Percentiles rank a stretch among this genome's conserved stretches.
These are phyloP conservation scores for Scheffersomyces titani DNA, from an alignment of 1,139 yeast species.

Conservation along the genomic window DNA sequence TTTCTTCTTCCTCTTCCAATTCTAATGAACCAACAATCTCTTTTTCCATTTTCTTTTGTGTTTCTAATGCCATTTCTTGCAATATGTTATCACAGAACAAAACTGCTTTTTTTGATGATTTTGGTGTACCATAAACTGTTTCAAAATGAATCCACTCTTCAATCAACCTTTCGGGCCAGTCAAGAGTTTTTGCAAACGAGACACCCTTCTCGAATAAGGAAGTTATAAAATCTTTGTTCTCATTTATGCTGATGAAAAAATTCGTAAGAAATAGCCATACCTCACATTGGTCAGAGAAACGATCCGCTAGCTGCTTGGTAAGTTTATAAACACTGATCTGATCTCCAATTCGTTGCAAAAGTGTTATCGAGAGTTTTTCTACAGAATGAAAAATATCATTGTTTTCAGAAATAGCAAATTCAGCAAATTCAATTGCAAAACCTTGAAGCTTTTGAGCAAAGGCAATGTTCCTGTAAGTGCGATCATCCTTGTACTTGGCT, in stretches of 20 bases:
- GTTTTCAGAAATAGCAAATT: constrained; percentile 25
- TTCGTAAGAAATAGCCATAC: constrained; percentile 51
- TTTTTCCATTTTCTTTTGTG: constrained; percentile 3
- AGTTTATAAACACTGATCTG: constrained; percentile 26
- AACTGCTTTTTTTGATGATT: constrained; percentile 21
- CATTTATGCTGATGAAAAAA: constrained; percentile 27
- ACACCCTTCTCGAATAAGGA: constrained; percentile 36
- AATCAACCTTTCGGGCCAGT: constrained; percentile 52
- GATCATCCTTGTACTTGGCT: background rate
- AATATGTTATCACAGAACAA: constrained; percentile 20
- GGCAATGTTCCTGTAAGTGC: background rate
- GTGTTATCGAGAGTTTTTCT: constrained; percentile 38
- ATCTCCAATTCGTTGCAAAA: constrained; percentile 27
- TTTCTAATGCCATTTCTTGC: constrained; percentile 5
- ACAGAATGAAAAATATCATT: constrained; percentile 42
- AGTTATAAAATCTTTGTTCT: constrained; percentile 21
- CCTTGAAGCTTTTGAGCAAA: background rate
- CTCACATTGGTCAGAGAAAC: constrained; percentile 36
- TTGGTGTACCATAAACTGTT: constrained; percentile 32
- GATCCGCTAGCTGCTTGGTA: constrained; percentile 26
- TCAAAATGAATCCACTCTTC: constrained; percentile 49
- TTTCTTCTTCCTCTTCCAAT: constrained; percentile 4
- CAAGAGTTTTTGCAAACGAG: constrained; percentile 28
- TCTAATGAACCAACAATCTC: background rate
- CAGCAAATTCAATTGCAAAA: constrained; percentile 8